A percentile compares a stretch with the other conserved stretches of the same genome.
These are phyloP conservation scores for Lipomyces starkeyi DNA, from an alignment of 805 yeast species.

Conservation along the genomic window DNA sequence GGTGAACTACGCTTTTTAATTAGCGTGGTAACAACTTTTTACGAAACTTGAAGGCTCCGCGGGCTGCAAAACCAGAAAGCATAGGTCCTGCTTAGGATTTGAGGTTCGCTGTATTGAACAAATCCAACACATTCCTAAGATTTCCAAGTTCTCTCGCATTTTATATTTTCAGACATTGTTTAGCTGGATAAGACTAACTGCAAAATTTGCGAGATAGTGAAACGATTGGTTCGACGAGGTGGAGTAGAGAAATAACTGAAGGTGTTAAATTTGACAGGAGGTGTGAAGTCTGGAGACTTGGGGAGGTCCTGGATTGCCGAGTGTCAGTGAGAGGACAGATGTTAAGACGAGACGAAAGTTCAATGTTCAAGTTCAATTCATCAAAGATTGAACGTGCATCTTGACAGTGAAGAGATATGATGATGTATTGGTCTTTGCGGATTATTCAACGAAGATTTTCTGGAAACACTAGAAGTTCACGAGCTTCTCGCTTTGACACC, in stretches of 20 bases:
- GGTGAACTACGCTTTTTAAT: too few species aligned
- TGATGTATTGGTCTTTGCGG: background rate
- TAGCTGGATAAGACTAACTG: too few species aligned
- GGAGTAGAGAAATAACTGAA: slow-evolving; percentile 5
- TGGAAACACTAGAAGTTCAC: slow-evolving; percentile 7
- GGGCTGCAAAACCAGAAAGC: too few species aligned
- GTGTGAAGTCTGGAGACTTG: background rate
- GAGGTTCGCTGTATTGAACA: too few species aligned
- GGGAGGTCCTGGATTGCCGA: slow-evolving; percentile 7
- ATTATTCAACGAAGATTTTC: slow-evolving; percentile 4
- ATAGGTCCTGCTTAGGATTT: too few species aligned
- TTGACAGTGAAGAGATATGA: slow-evolving; percentile 5
- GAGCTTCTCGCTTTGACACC: slow-evolving; percentile 11
- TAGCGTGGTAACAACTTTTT: too few species aligned
- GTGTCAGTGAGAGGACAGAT: background rate
- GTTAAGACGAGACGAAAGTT: slow-evolving; percentile 1
- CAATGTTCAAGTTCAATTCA: slow-evolving; percentile 2
- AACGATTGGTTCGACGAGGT: too few species aligned
- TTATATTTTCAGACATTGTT: too few species aligned
- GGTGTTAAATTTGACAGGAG: slow-evolving; percentile 1
- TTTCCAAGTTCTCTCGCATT: too few species aligned
- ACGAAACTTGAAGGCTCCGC: too few species aligned
- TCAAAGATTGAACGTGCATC: slow-evolving; percentile 3
- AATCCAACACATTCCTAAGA: too few species aligned
- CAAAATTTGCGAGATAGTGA: background rate